Base-by-base conservation (phyloP, 1,139 yeast genomes). In the Yarrowia galli region DNA sequence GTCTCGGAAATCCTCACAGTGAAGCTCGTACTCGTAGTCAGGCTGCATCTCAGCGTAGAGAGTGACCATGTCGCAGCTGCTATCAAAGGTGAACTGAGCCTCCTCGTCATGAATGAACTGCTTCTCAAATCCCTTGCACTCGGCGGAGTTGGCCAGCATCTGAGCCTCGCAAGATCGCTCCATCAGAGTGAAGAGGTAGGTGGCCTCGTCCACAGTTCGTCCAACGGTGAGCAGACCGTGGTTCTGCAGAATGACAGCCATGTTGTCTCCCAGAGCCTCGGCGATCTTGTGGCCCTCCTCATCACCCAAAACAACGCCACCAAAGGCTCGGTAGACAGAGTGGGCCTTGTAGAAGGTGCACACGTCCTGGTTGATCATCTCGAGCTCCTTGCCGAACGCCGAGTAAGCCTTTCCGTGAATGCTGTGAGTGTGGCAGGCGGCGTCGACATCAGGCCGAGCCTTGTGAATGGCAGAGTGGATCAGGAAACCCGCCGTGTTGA, bases 171-270 rank as follows among this genome's bases (percentile, higher is more conserved):
- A 90, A 12, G 86, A 77, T 74, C 85, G 84, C 75, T 90, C 97
- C 85, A 87, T 80, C 70, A 89, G 79, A 0, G 88, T 83, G 77
- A 86, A 90, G 69, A 89, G 77, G 74, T 86, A 87, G 2, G 95
- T 95, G 2, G 96, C 96, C 79, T 90, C 96, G 74, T 89, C 96
- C 13, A 90, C 91, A 1, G 93, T 89, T 43, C 79, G 71, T 12
- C 96, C 97, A 4, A 88, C 91, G 1, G 96, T 90, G 71, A 91
- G 77, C 51, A 90, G 81, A 16, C 96, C 96, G 75, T 91, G 96
- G 78, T 89, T 91, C 75, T 86, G 89, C 72, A 91, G 81, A 71
- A 91, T 87, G 35, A 87, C 84, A 5, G 85, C 90, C 71, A 86
- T 86, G 60, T 87, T 87, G 69, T 81, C 77, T 15, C 93, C 95